Evolutionary conservation across 805 yeast genomes (phyloP), one percentile per base, ranked within the genome.

Genomic region (Naumovozyma dairenensis): DNA sequence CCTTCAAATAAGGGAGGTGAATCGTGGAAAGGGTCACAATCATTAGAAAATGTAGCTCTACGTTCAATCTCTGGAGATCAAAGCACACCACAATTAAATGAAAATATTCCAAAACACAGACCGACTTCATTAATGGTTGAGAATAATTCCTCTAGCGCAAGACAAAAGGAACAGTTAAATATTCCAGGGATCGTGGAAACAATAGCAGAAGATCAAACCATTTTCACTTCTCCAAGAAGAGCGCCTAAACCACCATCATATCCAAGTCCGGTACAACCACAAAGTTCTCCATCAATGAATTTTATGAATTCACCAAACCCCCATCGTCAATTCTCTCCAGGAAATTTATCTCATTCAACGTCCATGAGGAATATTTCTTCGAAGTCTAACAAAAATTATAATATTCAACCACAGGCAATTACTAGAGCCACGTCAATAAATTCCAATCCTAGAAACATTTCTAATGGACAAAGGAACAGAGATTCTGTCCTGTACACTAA

Each of bases 231-330:
- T 0, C 84, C 85, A n/a, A 66, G 85, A 56, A 75, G 65, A 46
- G 82, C 85, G 0, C 87, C 87, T 1, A 69, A 68, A 33, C 85
- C 85, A 1, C 86, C 86, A 3, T 46, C 65, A 1, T 58, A 57
- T 20, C 66, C 69, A 28, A 61, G 67, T 21, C 70, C 70, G 4
- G 60, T 62, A 3, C 62, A 59, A 32, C 51, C 60, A n/a, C 55
- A 55, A 6, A 45, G 44, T 36, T 57, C 62, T 2, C 62, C 62
- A 10, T 35, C 48, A 35, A 27, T 42, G 7, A 31, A 29, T 25
- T 22, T 13, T 14, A 17, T 28, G 6, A 21, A 30, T 15, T 35
- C 30, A 19, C 32, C 37, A 8, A 13, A 22, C 5, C 18, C 19
- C 17, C 19, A 38, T 8, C 26, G 26, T 24, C 8, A 24, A 12